phyloP scores from a whole-genome alignment of 169 alveolate species.

The Theileria sp. region DNA sequence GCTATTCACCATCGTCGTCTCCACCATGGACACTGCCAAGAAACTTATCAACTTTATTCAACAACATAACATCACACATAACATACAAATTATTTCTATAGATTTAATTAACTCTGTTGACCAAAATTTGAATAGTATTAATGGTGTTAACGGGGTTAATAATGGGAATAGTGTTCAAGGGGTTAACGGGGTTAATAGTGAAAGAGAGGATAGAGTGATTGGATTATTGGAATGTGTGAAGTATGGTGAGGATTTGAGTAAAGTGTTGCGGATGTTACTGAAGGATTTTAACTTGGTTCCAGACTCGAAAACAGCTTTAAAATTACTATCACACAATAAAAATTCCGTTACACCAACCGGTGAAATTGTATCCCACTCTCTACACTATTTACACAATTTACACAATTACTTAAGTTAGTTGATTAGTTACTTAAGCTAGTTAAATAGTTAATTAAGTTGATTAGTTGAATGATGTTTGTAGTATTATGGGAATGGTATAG shows the following conservation, averaged over 20 bases:
- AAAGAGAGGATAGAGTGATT: conserved; percentile 1
- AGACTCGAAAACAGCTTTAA: conserved; percentile 25
- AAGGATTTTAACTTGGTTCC: conserved; percentile 43
- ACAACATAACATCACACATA: conserved; percentile 6
- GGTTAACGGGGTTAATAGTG: background rate
- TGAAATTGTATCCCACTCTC: conserved; percentile 16
- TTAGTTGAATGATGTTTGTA: background rate
- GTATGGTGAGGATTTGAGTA: conserved; percentile 1
- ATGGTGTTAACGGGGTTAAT: no score
- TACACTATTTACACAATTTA: no score
- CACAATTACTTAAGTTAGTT: background rate
- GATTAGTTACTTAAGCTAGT: no score
- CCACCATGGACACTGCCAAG: conserved; percentile 38
- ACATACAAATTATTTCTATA: conserved; percentile 38
- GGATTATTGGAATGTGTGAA: conserved; percentile 33
- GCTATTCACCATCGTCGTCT: conserved; percentile 52
- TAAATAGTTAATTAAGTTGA: background rate
- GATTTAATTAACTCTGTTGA: background rate
- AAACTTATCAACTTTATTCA: conserved; percentile 26
- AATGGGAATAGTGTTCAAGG: no score
- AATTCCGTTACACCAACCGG: conserved; percentile 65
- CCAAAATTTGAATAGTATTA: no score
- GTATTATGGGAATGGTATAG: conserved; percentile 49
- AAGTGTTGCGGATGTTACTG: conserved; percentile 11
- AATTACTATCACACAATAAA: background rate